Base-by-base conservation (phyloP, 2,329 filamentous ascomycete genomes). In the Lachnellula suecica region DNA sequence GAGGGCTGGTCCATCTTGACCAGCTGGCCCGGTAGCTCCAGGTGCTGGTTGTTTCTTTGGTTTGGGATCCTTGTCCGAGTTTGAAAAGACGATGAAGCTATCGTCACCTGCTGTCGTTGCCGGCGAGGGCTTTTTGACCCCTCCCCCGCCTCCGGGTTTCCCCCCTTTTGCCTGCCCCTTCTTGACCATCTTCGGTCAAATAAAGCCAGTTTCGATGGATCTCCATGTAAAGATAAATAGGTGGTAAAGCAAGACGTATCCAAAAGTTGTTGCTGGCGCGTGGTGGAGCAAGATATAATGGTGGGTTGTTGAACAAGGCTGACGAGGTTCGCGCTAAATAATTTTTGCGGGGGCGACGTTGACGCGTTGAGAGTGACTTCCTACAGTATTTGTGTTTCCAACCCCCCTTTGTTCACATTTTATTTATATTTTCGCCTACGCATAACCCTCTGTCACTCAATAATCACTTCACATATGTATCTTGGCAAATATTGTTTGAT, bases 71-170 rank as follows among this genome's bases (percentile, higher is more conserved):
- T 81, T 81, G 58, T 78, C 79, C n/a, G 77, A 77, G 61, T 82
- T 83, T n/a, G 76, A 76, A 57, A 79, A 81, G 44, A 81, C 72
- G 52, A 80, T 79, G 60, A 80, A 79, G 64, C 78, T 77, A 63
- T 78, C 77, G 56, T 79, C 77, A 19, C 70, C 60, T 38, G 51
- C 51, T 4, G 63, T 54, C 11, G 57, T 57, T 29, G 65, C 54
- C 40, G 64, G 57, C 2, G 63, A 52, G 15, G 59, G 47, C 41
- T 64, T 66, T 49, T 67, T 67, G 38, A 56, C 56, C 4, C 56
- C 59, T 42, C 60, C 58, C 20, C 64, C 64, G 9, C 62, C 60
- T 27, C 65, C 62, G n/a, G 66, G 64, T 44, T 68, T 68, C 11
- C 58, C 59, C 6, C 65, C 65, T 47, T 67, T 68, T 25, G 65